Evolutionary conservation across 108 stramenopile species (phyloP).

Genomic region (Cyclotella cryptica): DNA sequence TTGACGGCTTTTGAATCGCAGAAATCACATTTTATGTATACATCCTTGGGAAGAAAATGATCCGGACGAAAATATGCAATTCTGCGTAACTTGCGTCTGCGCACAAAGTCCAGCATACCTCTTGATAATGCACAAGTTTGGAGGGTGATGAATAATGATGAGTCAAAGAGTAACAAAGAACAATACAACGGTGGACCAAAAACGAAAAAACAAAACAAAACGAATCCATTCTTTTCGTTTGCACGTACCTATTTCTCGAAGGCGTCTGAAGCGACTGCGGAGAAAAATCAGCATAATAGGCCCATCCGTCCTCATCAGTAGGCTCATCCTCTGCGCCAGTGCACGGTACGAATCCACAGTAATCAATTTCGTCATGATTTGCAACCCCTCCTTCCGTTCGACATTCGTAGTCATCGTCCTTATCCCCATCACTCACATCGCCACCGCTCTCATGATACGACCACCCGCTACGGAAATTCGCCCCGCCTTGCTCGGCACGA

Average conservation of each 20-base stretch:
- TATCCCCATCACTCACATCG: background rate
- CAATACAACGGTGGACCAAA: background rate
- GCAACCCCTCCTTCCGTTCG: background rate
- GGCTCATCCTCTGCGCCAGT: constrained; percentile 35
- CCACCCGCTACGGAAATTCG: constrained; percentile 44
- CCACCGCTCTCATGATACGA: constrained; percentile 38
- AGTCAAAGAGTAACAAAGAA: background rate
- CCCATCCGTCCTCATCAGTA: constrained; percentile 57
- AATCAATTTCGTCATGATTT: constrained; percentile 8
- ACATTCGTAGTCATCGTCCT: constrained; percentile 34
- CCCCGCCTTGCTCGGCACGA: background rate
- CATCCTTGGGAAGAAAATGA: constrained; percentile 53
- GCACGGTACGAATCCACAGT: constrained; percentile 30
- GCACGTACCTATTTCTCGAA: constrained; percentile 38
- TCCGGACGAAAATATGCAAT: constrained; percentile 60
- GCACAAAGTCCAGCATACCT: constrained; percentile 61
- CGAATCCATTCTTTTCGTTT: background rate
- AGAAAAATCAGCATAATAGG: constrained; percentile 63
- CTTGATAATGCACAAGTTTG: background rate
- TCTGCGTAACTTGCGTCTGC: constrained; percentile 59
- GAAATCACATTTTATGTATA: constrained; percentile 59
- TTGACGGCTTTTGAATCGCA: constrained; percentile 66
- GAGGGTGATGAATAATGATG: background rate
- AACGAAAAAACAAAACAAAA: background rate
- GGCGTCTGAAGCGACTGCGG: constrained; percentile 48